Base-by-base conservation (phyloP, 2,329 filamentous ascomycete genomes). In the Passalora sequoiae region DNA sequence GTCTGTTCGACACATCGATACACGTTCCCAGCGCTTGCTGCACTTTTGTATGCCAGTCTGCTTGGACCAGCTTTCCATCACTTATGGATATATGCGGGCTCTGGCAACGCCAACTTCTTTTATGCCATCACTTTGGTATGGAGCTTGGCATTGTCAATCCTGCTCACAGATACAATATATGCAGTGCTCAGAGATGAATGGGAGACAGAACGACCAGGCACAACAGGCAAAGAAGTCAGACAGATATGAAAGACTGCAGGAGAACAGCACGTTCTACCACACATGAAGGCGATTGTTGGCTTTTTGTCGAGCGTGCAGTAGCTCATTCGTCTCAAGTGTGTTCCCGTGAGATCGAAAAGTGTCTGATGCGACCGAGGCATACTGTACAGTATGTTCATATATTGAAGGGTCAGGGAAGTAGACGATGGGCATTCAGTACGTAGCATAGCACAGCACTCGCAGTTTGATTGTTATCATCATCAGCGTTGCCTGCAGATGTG, bases 91-190 rank as follows among this genome's bases (percentile, higher is more conserved):
- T 98, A 97, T 61, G 92, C 92, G 2, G 92, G 92, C 38, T 95
- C 89, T 44, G 92, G 92, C 20, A 98, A 98, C 60, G 92, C 92
- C 46, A 98, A 98, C 65, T 98, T 98, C 70, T 98, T 98, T 70
- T 98, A 98, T 63, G 92, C 92, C 53, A 97, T 98, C 58, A 98
- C 92, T 0, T 71, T 98, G n/a, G 92, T 98, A 0, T 98, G 92
- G 92, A 94, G 88, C 61, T 66, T 98, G 17, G 92, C 88, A 0
- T 75, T 94, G 55, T 89, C 89, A 27, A 74, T 98, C 50, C 70
- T 98, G 21, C 78, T 97, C 5, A 88, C 86, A 8, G 92, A 98
- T 63, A 75, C 88, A 40, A 74, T 95, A 2, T 97, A 94, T 68
- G 89, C 92, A 0, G 81, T 89, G 4, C 70, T 98, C 49, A 74